Evolutionary conservation across 2,329 filamentous ascomycete genomes (phyloP).

Genomic region (Fusarium sp.): DNA sequence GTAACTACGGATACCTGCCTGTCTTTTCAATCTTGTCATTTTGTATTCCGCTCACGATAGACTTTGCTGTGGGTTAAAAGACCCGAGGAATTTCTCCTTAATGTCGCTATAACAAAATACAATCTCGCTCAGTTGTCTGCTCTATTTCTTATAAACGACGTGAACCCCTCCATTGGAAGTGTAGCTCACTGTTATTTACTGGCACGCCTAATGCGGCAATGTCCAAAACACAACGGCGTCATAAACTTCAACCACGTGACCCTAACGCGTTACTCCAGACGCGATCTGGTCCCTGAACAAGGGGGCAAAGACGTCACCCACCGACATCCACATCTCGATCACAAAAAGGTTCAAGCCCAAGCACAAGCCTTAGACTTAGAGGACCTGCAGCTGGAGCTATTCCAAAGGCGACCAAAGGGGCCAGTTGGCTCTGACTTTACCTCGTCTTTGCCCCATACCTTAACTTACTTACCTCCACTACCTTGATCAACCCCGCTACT

Average conservation of each 20-base stretch:
- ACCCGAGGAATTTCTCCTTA: not conserved
- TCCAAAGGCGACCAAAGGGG: constrained; percentile 29
- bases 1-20: not conserved
- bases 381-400: constrained; percentile 15
- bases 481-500: constrained; percentile 10
- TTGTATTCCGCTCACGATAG: not conserved
- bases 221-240: constrained; percentile 19
- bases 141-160: not conserved
- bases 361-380: not conserved
- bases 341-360: constrained; percentile 12
- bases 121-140: not conserved
- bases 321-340: constrained; percentile 19
- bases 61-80: not conserved
- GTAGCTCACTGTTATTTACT: not conserved
- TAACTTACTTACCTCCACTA: not conserved
- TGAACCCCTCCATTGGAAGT: not conserved
- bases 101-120: not conserved
- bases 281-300: constrained; percentile 21
- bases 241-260: constrained; percentile 26
- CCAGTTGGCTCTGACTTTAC: constrained; percentile 23
- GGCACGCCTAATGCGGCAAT: constrained; percentile 10
- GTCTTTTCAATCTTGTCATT: not conserved
- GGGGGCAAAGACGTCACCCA: constrained; percentile 35
- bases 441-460: constrained; percentile 8
- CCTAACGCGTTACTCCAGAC: constrained; percentile 28